Conservation (phyloP, 805 yeast genomes). For the Barnettozyma siamensis region DNA sequence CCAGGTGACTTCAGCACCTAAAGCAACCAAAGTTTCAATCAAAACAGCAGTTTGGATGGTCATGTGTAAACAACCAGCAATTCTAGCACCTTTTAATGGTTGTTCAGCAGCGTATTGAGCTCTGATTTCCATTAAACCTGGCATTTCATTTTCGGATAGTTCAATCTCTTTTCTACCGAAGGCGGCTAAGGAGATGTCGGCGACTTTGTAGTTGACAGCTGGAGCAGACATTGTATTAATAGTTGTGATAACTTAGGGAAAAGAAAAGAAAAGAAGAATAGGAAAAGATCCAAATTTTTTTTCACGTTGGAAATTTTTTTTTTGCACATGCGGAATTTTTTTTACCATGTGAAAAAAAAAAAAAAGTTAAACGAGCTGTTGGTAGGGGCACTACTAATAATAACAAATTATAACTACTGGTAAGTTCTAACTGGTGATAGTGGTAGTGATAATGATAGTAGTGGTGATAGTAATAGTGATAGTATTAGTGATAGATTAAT, state of each 20-base stretch:
- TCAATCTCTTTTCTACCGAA: slow-evolving; percentile 99
- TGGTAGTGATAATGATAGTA: too few species aligned
- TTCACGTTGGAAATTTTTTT: background rate
- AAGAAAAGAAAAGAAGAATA: background rate
- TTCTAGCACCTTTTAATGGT: slow-evolving; percentile 97
- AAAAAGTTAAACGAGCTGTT: background rate
- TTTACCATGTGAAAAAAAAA: slow-evolving; percentile 1
- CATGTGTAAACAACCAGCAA: slow-evolving; percentile 99
- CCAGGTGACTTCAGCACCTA: slow-evolving; percentile 99
- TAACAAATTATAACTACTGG: too few species aligned
- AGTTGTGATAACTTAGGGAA: background rate
- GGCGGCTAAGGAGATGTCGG: slow-evolving; percentile 97
- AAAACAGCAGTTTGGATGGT: slow-evolving; percentile 98
- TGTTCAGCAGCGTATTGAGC: slow-evolving; percentile 83
- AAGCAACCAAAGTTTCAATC: slow-evolving; percentile 93
- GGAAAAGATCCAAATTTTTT: background rate
- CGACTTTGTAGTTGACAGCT: slow-evolving; percentile 83
- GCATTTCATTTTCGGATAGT: slow-evolving; percentile 98
- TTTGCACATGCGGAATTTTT: background rate
- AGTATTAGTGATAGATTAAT: too few species aligned
- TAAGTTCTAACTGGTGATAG: too few species aligned
- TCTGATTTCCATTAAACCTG: slow-evolving; percentile 98
- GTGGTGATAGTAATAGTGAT: too few species aligned
- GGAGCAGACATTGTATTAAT: slow-evolving; percentile 44
- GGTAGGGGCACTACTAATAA: background rate